Evolutionary conservation across 2,329 filamentous ascomycete species (phyloP), one percentile per base, ranked within the genome.

Genomic region (Alternaria sp.): DNA sequence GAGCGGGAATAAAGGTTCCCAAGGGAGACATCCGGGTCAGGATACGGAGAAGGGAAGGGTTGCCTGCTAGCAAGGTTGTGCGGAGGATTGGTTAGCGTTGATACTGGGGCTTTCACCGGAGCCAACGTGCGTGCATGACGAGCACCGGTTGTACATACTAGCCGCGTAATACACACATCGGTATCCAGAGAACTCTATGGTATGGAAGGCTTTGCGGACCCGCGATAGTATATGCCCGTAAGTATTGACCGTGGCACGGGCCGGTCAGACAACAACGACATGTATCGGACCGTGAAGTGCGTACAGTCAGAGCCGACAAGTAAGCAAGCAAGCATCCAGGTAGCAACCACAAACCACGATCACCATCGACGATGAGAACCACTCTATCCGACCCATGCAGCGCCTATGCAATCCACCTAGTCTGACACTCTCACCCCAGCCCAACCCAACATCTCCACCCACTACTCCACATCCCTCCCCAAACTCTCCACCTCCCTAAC

Each of bases 11-110:
- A 14, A 85, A 83, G 68, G 79, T 82, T 60, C 87, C 87, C 10
- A 81, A 76, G 47, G 80, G 80, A 14, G 85, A 88, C 69, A 78
- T 87, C 8, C 82, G 84, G 56, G 88, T 88, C 4, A 84, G 84
- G 74, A 80, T 90, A 56, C 84, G 79, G 55, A 78, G 82, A 61
- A 68, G 76, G 56, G 73, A 79, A 62, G 71, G 66, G 23, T 55
- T 70, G 43, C 68, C 68, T 41, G 47, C 28, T 18, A 60, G 59
- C n/a, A 67, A 63, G 63, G 50, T 63, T 58, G 44, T 58, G 47
- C 47, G 60, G 30, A 55, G 63, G 15, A 67, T 67, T 60, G 65
- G 65, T n/a, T 67, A 63, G 63, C 25, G 53, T 26, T 37, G 10
- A 28, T 51, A 47, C 46, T 47, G 30, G 45, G 53, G 33, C 9